Evolutionary conservation across 1,139 yeast species (phyloP), one percentile per base, ranked within the genome.

Genomic region (Magnusiomyces fungicola): DNA sequence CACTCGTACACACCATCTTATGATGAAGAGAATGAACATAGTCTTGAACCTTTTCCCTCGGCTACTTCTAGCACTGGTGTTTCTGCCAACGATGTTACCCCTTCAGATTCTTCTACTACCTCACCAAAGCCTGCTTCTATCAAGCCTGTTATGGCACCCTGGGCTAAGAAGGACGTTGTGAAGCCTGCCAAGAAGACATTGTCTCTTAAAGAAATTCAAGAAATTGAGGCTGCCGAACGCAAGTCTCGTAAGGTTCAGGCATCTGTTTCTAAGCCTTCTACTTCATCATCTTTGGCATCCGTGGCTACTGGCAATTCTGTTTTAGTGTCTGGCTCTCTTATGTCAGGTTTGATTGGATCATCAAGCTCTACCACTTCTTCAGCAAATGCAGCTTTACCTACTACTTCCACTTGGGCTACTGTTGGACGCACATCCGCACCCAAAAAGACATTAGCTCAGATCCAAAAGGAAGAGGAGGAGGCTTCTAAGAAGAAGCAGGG

Each of bases 161-260:
- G 76, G 77, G 75, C 75, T 4, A 64, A 61, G 58, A 68, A 68
- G 42, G 69, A 68, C 29, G 55, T 63, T 5, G 56, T 64, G 14
- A 58, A 67, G 19, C 67, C 72, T 48, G 23, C 22, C 38, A 34
- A 34, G 19, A 56, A 83, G 39, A 64, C 73, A n/a, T 67, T 81
- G 52, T 73, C 87, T 1, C 69, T 86, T 56, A 78, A 79, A 52
- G 87, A 86, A 62, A 82, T 86, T 55, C 92, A 83, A 64, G 76
- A 73, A 54, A 66, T 81, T 53, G 94, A 84, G 61, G 82, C 81
- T 42, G 79, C 76, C 51, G 79, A 63, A 51, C 53, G 60, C 33
- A 55, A 55, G 39, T 56, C 61, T 49, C 51, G 53, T 32, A 56
- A 51, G 37, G 57, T 45, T 44, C 59, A 45, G 54, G 69, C 55